phyloP scores from a whole-genome alignment of 2,329 filamentous ascomycete genomes.

The Drechslerella stenobrocha region DNA sequence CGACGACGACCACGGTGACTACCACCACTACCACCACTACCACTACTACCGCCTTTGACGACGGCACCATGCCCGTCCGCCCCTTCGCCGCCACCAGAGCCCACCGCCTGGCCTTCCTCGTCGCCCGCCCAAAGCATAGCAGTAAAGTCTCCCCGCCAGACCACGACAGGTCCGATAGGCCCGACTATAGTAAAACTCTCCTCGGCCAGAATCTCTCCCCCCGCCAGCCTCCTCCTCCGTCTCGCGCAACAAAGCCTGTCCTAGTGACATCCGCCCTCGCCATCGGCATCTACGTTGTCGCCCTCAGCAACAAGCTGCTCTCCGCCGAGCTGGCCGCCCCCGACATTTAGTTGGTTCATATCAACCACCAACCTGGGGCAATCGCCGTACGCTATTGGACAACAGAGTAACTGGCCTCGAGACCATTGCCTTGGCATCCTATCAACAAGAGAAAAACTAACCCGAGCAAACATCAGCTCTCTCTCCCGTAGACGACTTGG shows the following conservation, averaged over 20 bases:
- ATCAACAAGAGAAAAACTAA: too few species aligned
- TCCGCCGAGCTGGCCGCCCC: constrained; percentile 18
- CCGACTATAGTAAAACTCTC: constrained; percentile 28
- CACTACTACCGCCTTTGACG: not conserved
- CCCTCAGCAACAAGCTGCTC: constrained; percentile 29
- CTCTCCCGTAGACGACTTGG: not conserved
- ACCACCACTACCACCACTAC: not conserved
- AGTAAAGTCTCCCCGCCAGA: constrained; percentile 15
- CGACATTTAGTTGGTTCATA: too few species aligned
- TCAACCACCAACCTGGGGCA: too few species aligned
- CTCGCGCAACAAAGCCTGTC: constrained; percentile 8
- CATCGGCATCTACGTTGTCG: constrained; percentile 19
- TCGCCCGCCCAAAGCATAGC: too few species aligned
- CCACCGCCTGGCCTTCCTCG: too few species aligned
- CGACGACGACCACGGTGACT: not conserved
- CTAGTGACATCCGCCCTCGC: constrained; percentile 13
- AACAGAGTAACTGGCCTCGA: too few species aligned
- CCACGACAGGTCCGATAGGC: constrained; percentile 1
- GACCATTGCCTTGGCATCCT: too few species aligned
- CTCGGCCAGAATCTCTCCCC: constrained; percentile 32
- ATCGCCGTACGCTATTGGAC: too few species aligned
- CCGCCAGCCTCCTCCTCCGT: not conserved
- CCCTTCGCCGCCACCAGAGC: not conserved
- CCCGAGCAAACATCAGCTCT: too few species aligned
- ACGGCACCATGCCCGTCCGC: not conserved